A percentile compares a stretch with the other conserved stretches of the same genome.
phyloP scores from a whole-genome alignment of 768 basidiomycete species.

The Pulveroboletus frians region DNA sequence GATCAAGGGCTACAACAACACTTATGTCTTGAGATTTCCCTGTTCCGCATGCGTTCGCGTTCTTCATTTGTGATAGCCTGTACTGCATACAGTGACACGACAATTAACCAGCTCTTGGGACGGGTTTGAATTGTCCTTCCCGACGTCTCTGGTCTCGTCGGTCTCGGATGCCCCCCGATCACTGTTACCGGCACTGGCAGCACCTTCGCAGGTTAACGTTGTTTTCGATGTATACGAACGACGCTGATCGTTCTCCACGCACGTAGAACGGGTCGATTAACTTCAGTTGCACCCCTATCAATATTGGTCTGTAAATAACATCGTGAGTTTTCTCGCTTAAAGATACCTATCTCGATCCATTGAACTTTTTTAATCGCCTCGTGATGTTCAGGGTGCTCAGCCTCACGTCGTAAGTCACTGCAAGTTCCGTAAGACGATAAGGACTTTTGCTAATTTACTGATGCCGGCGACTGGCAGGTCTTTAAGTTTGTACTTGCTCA shows the following conservation, averaged over 20 bases:
- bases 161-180: slow-evolving; percentile 4
- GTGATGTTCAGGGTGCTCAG: too few relatives aligned
- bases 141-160: background rate
- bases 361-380: too few relatives aligned
- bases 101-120: background rate
- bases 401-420: too few relatives aligned
- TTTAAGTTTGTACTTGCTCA: too few relatives aligned
- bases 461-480: too few relatives aligned
- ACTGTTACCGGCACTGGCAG: background rate
- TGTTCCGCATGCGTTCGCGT: too few relatives aligned
- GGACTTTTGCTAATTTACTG: too few relatives aligned
- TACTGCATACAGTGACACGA: background rate
- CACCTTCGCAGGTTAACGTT: slow-evolving; percentile 3
- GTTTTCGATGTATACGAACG: too few relatives aligned
- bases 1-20: slow-evolving; percentile 6
- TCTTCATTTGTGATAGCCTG: background rate
- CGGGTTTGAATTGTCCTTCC: background rate
- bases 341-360: too few relatives aligned
- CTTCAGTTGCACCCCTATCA: slow-evolving; percentile 14
- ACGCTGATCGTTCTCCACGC: background rate
- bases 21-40: background rate
- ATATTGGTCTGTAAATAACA: background rate
- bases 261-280: slow-evolving; percentile 5
- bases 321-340: too few relatives aligned
- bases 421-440: too few relatives aligned